Evolutionary conservation across 176 grass and related monocot species (phyloP).

Genomic region (Panicum miliaceum): DNA sequence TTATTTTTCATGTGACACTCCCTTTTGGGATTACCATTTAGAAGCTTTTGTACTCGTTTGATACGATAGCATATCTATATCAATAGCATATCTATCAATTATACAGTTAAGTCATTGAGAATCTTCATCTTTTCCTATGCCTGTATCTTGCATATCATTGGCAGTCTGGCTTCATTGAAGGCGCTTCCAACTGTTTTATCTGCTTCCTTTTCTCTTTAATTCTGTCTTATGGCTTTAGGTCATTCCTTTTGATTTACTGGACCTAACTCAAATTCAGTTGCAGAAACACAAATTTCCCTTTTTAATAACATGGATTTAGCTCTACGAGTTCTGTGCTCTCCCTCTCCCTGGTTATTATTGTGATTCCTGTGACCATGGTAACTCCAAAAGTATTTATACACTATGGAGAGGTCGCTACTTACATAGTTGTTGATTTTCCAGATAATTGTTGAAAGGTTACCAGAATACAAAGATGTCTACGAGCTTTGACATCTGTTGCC

Average conservation of each 20-base stretch:
- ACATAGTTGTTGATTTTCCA: constrained; percentile 11
- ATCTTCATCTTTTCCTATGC: not conserved
- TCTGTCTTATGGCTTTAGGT: not conserved
- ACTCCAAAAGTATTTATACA: not conserved
- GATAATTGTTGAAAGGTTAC: not conserved
- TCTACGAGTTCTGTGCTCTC: constrained; percentile 1
- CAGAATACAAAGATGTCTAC: not conserved
- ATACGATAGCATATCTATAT: not conserved
- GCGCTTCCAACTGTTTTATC: constrained; percentile 26
- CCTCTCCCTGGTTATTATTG: constrained; percentile 10
- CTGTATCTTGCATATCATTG: not conserved
- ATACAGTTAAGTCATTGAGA: not conserved
- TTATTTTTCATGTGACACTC: constrained; percentile 10
- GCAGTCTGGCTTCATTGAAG: not conserved
- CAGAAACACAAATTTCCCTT: not conserved
- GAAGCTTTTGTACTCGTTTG: not conserved
- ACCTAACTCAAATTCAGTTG: constrained; percentile 16
- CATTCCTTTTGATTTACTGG: constrained; percentile 38
- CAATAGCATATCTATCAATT: not conserved
- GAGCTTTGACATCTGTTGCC: constrained; percentile 21
- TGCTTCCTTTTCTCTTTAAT: constrained; percentile 25
- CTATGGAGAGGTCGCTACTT: constrained; percentile 17
- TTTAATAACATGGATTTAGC: constrained; percentile 25
- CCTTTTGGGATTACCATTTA: not conserved
- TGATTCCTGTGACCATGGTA: constrained; percentile 25